These are phyloP conservation scores for Talaromyces nanjingensis DNA, from an alignment of 495 filamentous ascomycete species.

Conservation along the genomic window DNA sequence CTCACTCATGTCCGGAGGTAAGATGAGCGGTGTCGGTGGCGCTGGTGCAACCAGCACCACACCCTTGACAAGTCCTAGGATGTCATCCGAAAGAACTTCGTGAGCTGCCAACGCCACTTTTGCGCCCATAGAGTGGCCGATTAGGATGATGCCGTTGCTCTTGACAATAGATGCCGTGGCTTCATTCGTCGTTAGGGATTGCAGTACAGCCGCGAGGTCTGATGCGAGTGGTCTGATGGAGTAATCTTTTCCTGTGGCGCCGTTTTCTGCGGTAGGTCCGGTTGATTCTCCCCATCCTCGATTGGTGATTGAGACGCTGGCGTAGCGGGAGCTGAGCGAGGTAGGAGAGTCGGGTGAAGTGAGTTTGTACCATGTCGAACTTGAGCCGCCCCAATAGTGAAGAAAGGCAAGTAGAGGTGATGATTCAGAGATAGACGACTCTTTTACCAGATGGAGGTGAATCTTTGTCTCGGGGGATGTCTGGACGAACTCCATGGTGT, in stretches of 20 bases:
- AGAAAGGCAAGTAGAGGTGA: constrained; percentile 28
- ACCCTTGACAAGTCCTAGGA: constrained; percentile 18
- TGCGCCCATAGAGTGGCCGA: constrained; percentile 39
- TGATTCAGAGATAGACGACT: neutral
- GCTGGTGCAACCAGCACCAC: constrained; percentile 31
- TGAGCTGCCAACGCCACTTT: constrained; percentile 32
- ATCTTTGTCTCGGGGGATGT: constrained; percentile 1
- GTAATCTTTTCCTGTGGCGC: constrained; percentile 13
- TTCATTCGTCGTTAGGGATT: constrained; percentile 10
- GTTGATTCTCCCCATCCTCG: constrained; percentile 36
- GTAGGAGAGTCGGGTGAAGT: constrained; percentile 16
- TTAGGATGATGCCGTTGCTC: constrained; percentile 23
- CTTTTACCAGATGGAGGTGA: neutral
- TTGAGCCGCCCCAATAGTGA: constrained; percentile 40
- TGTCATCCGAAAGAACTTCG: constrained; percentile 2
- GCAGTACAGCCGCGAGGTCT: constrained; percentile 23
- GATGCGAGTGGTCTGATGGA: constrained; percentile 21
- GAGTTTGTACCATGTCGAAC: constrained; percentile 28
- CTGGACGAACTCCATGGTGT: neutral
- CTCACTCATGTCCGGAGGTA: constrained; percentile 29
- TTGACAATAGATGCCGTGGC: constrained; percentile 6
- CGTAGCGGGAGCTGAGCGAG: constrained; percentile 14
- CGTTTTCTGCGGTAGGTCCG: constrained; percentile 15
- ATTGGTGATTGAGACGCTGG: constrained; percentile 25
- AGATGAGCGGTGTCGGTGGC: constrained; percentile 23